Percentiles rank a stretch among this genome's conserved stretches.
Conservation (phyloP, 2,329 filamentous ascomycete species). For the Fusarium stilboides region DNA sequence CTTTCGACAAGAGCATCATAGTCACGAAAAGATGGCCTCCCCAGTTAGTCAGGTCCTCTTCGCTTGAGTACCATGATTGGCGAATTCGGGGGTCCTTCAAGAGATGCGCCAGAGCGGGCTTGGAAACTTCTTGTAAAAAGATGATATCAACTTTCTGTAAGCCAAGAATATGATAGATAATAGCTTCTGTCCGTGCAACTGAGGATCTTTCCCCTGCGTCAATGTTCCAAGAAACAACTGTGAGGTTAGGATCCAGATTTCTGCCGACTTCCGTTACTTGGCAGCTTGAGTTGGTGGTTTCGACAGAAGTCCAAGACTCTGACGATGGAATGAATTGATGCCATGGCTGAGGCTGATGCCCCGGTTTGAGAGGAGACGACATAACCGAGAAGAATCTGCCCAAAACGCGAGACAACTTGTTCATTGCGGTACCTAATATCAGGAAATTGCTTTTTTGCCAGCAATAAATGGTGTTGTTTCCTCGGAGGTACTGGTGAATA, state of each 20-base stretch:
- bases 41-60: slow-evolving; percentile 47
- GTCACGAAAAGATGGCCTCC: slow-evolving; percentile 46
- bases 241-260: slow-evolving; percentile 31
- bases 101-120: slow-evolving; percentile 43
- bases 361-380: background rate
- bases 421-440: slow-evolving; percentile 5
- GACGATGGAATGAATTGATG: slow-evolving; percentile 24
- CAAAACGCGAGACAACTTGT: slow-evolving; percentile 5
- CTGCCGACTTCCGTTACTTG: slow-evolving; percentile 41
- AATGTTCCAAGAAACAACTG: slow-evolving; percentile 55
- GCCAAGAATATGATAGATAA: slow-evolving; percentile 49
- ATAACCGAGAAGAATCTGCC: background rate
- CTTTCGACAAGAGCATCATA: slow-evolving; percentile 51
- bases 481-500: slow-evolving; percentile 2
- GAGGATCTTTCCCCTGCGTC: slow-evolving; percentile 40
- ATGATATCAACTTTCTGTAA: slow-evolving; percentile 13
- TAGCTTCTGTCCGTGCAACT: slow-evolving; percentile 44
- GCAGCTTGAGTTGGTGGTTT: slow-evolving; percentile 20
- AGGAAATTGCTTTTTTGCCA: slow-evolving; percentile 21
- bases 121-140: slow-evolving; percentile 34
- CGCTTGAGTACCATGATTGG: slow-evolving; percentile 52
- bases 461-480: slow-evolving; percentile 13
- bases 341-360: slow-evolving; percentile 8
- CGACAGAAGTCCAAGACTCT: slow-evolving; percentile 14
- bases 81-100: slow-evolving; percentile 48